These are phyloP conservation scores for Casaregolazyma suthepensis DNA, from an alignment of 1,139 yeast genomes.

Conservation along the genomic window DNA sequence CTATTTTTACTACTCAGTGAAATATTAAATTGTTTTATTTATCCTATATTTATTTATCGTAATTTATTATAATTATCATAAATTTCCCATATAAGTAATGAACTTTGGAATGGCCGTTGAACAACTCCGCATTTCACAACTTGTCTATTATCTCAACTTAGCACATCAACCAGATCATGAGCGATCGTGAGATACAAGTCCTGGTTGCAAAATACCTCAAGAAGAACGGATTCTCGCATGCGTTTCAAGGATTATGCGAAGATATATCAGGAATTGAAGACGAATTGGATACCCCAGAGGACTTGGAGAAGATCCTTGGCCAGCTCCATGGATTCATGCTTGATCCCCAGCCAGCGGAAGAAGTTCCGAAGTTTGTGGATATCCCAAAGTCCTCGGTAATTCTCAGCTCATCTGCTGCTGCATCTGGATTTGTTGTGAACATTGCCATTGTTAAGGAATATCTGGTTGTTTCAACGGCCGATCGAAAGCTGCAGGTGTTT, in stretches of 20 bases:
- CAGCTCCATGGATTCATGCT: slow-evolving; percentile 9
- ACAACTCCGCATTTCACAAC: background rate
- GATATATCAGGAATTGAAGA: slow-evolving; percentile 2
- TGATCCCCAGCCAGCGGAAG: slow-evolving; percentile 2
- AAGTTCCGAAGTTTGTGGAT: slow-evolving; percentile 4
- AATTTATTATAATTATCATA: background rate
- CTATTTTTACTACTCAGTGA: no score
- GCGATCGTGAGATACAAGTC: background rate
- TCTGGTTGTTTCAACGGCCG: slow-evolving; percentile 22
- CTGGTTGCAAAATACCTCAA: slow-evolving; percentile 13
- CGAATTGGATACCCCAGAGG: background rate
- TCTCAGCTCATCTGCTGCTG: background rate
- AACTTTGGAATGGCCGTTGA: no score
- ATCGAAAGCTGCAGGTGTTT: slow-evolving; percentile 20
- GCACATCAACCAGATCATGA: background rate
- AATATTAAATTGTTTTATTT: no score
- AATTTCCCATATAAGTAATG: no score
- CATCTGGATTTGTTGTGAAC: slow-evolving; percentile 11
- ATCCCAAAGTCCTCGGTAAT: slow-evolving; percentile 1
- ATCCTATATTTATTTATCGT: background rate
- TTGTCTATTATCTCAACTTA: background rate
- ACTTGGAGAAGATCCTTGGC: slow-evolving; percentile 5
- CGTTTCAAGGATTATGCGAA: slow-evolving; percentile 10
- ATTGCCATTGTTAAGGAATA: slow-evolving; percentile 1
- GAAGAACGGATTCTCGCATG: slow-evolving; percentile 11